These are phyloP conservation scores for Blepharisma japonicum DNA, from an alignment of 73 alveolate species.

Conservation along the genomic window DNA sequence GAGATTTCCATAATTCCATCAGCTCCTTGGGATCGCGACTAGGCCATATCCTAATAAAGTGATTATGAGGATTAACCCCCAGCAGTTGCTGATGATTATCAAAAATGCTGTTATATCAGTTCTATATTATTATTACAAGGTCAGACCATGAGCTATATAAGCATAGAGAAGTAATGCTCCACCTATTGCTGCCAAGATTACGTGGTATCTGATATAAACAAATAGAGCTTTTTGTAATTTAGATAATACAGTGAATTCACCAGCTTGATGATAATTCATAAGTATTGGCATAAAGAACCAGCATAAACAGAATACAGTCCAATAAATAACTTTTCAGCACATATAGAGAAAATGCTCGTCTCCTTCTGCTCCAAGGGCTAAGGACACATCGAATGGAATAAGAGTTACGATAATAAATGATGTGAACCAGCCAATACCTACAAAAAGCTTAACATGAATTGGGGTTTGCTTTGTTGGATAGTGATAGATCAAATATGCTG, in stretches of 20 bases:
- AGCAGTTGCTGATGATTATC: not conserved
- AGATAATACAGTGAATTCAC: conserved; percentile 5
- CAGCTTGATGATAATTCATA: not conserved
- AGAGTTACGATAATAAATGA: not conserved
- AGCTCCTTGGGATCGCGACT: conserved; percentile 25
- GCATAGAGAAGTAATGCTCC: not conserved
- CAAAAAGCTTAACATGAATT: not conserved
- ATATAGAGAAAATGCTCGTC: not conserved
- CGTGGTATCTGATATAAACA: not conserved
- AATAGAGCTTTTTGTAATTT: not conserved
- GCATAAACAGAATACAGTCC: conserved; percentile 25
- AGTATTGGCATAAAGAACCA: conserved; percentile 16
- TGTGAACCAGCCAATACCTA: not conserved
- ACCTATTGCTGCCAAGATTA: not conserved
- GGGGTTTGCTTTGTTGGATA: not conserved
- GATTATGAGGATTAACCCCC: conserved; percentile 19
- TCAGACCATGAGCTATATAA: not conserved
- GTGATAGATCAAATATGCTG: not conserved
- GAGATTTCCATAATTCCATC: not conserved
- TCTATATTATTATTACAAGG: not conserved
- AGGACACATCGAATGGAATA: not conserved
- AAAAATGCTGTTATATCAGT: not conserved
- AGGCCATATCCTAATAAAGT: conserved; percentile 28
- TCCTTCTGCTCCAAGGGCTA: not conserved
- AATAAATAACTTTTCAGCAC: conserved; percentile 21